Evolutionary conservation across 2,329 filamentous ascomycete species (phyloP).

Genomic region (Neofusicoccum parvum): DNA sequence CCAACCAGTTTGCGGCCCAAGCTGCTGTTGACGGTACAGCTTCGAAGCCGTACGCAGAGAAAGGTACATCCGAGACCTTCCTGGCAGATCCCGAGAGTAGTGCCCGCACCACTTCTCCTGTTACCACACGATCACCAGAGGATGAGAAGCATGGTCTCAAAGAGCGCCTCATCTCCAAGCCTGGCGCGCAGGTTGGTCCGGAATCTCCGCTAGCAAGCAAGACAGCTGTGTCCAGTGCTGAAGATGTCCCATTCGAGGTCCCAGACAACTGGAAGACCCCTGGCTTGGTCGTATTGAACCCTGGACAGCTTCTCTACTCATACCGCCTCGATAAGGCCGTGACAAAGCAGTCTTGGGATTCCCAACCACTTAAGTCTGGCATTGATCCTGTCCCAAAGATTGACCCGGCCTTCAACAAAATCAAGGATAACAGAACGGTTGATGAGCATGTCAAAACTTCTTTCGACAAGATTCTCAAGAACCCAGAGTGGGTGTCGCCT

Average conservation of each 20-base stretch:
- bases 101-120: not conserved
- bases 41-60: not conserved
- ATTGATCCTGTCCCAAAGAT: constrained; percentile 20
- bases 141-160: constrained; percentile 9
- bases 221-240: constrained; percentile 20
- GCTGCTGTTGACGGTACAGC: not conserved
- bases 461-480: constrained; percentile 64
- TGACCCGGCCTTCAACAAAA: constrained; percentile 58
- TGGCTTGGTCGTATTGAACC: constrained; percentile 75
- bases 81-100: not conserved
- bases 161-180: constrained; percentile 4
- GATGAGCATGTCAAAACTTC: constrained; percentile 67
- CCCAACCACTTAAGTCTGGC: constrained; percentile 63
- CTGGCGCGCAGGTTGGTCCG: not conserved
- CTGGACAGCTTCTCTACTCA: constrained; percentile 77
- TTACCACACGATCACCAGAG: not conserved
- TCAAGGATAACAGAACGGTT: constrained; percentile 61
- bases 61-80: no score
- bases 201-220: constrained; percentile 3
- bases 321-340: constrained; percentile 63
- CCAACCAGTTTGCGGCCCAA: not conserved
- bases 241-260: not conserved
- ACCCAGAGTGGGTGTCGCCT: constrained; percentile 45
- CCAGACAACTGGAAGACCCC: constrained; percentile 36
- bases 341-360: constrained; percentile 59